Percentiles rank a stretch among this genome's conserved stretches.
Conservation (phyloP, 345 rosid genomes). For the Ceriops zippeliana region DNA sequence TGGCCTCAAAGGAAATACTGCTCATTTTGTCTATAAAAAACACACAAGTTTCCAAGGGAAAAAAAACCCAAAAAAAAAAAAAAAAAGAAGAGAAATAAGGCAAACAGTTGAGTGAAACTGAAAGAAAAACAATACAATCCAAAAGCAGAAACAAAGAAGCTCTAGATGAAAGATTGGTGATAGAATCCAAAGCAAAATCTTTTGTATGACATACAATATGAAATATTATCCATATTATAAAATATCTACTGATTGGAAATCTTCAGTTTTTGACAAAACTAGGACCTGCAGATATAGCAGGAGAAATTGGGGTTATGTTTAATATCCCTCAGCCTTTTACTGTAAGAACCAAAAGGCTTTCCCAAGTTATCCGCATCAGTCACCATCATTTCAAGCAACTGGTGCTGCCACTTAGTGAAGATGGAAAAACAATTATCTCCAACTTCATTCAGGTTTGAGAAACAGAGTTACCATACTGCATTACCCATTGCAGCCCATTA, state of each 20-base stretch:
- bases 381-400: conserved; percentile 81
- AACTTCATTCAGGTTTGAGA: conserved; percentile 53
- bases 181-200: too few species aligned
- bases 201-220: too few species aligned
- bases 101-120: too few species aligned
- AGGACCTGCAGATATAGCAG: conserved; percentile 70
- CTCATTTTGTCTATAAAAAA: too few species aligned
- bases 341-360: conserved; percentile 71
- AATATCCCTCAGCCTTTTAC: conserved; percentile 86
- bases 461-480: not conserved
- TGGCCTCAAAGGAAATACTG: too few species aligned
- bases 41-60: too few species aligned
- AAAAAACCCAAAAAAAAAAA: too few species aligned
- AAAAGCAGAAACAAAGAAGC: too few species aligned
- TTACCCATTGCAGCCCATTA: not conserved
- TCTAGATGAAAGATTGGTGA: too few species aligned
- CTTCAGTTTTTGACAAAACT: conserved; percentile 59
- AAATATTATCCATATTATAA: too few species aligned
- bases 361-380: conserved; percentile 80
- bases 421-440: conserved; percentile 60
- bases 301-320: conserved; percentile 89
- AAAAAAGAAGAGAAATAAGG: too few species aligned
- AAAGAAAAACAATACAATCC: too few species aligned
- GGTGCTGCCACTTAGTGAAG: conserved; percentile 54
- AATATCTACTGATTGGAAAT: not conserved